Conservation (phyloP, 352 stramenopile species). For the Globisporangium sylvaticum region DNA sequence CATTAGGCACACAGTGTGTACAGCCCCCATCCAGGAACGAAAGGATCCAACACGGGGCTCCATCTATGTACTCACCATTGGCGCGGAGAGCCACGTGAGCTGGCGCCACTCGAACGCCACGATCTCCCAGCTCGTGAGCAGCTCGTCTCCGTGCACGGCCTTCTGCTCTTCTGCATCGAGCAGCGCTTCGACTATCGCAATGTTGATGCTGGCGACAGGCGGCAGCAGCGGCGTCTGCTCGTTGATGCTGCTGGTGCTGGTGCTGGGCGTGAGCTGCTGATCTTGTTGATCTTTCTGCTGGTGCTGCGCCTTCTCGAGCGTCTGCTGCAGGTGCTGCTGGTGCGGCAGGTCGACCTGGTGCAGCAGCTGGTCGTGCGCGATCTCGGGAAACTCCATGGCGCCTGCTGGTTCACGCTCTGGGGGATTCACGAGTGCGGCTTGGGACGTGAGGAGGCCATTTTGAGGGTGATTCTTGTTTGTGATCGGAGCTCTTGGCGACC, state of each 20-base stretch:
- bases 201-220: constrained; percentile 8
- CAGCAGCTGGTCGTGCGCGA: constrained; percentile 26
- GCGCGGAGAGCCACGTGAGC: constrained; percentile 14
- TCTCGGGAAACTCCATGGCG: constrained; percentile 26
- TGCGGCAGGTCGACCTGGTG: constrained; percentile 29
- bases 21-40: too few species aligned
- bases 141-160: constrained; percentile 23
- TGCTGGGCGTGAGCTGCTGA: constrained; percentile 5
- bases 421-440: not conserved
- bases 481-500: not conserved
- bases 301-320: constrained; percentile 18
- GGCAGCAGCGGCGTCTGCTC: constrained; percentile 27
- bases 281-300: not conserved
- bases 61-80: constrained; percentile 19
- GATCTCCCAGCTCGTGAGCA: constrained; percentile 18
- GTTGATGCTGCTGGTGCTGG: constrained; percentile 2
- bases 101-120: constrained; percentile 15
- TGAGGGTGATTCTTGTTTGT: not conserved
- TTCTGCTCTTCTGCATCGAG: constrained; percentile 25
- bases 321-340: constrained; percentile 22
- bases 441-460: not conserved
- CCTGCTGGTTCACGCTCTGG: not conserved
- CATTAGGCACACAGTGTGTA: too few species aligned
- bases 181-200: constrained; percentile 20
- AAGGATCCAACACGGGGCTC: too few species aligned